A percentile compares a stretch with the other conserved stretches of the same genome.
These are phyloP conservation scores for Lupinus albus DNA, from an alignment of 306 rosid species.

Conservation along the genomic window DNA sequence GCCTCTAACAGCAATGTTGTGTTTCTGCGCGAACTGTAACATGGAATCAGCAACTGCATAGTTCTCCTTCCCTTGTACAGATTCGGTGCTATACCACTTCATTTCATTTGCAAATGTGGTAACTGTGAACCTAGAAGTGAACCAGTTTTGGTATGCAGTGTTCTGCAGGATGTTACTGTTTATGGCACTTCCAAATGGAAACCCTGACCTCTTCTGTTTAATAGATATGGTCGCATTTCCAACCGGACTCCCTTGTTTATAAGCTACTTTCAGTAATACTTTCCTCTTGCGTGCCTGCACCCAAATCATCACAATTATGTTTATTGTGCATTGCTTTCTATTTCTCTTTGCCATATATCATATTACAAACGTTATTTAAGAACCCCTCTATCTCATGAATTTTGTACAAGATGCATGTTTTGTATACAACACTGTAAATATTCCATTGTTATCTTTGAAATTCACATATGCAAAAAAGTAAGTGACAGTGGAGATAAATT, in stretches of 20 bases:
- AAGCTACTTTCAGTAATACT: constrained; percentile 50
- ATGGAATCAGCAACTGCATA: constrained; percentile 56
- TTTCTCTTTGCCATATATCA: too few species aligned
- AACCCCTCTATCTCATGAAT: too few species aligned
- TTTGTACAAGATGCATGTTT: too few species aligned
- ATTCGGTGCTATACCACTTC: constrained; percentile 79
- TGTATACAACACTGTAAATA: too few species aligned
- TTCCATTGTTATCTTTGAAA: too few species aligned
- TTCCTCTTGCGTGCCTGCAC: constrained; percentile 58
- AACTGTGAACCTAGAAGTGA: constrained; percentile 60
- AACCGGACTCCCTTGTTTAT: constrained; percentile 58
- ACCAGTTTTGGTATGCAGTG: constrained; percentile 64
- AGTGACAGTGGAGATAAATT: too few species aligned
- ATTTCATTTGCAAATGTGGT: constrained; percentile 71
- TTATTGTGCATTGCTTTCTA: neutral
- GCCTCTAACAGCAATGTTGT: constrained; percentile 60
- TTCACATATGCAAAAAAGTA: too few species aligned
- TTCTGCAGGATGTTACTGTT: constrained; percentile 59
- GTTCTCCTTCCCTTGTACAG: constrained; percentile 45
- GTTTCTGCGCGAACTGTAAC: constrained; percentile 54
- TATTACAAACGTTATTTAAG: neutral
- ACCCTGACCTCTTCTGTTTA: constrained; percentile 29
- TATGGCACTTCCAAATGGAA: constrained; percentile 68
- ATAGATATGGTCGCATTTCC: constrained; percentile 52
- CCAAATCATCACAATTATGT: neutral